Percentiles rank a stretch among this genome's conserved stretches.
phyloP scores from a whole-genome alignment of 805 yeast species.

The baker's yeast (Saccharomyces cerevisiae) region DNA sequence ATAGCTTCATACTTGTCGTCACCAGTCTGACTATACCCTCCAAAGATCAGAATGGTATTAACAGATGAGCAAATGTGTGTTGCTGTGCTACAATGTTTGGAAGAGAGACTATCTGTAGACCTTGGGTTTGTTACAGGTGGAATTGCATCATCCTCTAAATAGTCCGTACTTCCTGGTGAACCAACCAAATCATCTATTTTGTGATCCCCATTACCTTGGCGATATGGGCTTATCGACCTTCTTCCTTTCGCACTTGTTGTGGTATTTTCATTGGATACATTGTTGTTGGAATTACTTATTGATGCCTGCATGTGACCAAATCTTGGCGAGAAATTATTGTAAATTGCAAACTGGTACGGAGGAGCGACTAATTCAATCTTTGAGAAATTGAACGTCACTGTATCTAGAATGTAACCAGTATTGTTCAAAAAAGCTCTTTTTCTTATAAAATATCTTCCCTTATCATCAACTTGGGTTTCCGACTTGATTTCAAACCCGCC shows the following conservation, averaged over 20 bases:
- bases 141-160: neutral
- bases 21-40: constrained; percentile 37
- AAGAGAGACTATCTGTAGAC: neutral
- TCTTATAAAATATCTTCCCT: constrained; percentile 32
- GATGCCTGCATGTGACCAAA: constrained; percentile 36
- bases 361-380: constrained; percentile 35
- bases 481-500: constrained; percentile 57
- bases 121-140: neutral
- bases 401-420: constrained; percentile 53
- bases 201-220: neutral
- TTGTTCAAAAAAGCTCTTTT: constrained; percentile 43
- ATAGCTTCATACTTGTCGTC: constrained; percentile 30
- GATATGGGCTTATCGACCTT: neutral
- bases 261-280: neutral
- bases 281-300: constrained; percentile 2
- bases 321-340: constrained; percentile 31
- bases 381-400: constrained; percentile 39
- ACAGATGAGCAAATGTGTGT: constrained; percentile 1
- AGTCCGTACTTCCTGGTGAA: neutral
- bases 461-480: constrained; percentile 21
- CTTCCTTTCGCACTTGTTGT: constrained; percentile 1
- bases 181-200: neutral
- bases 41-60: constrained; percentile 33
- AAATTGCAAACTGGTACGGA: constrained; percentile 24
- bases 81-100: neutral